Base-by-base conservation (phyloP, 805 yeast genomes). In the Blastobotrys chiropterorum region DNA sequence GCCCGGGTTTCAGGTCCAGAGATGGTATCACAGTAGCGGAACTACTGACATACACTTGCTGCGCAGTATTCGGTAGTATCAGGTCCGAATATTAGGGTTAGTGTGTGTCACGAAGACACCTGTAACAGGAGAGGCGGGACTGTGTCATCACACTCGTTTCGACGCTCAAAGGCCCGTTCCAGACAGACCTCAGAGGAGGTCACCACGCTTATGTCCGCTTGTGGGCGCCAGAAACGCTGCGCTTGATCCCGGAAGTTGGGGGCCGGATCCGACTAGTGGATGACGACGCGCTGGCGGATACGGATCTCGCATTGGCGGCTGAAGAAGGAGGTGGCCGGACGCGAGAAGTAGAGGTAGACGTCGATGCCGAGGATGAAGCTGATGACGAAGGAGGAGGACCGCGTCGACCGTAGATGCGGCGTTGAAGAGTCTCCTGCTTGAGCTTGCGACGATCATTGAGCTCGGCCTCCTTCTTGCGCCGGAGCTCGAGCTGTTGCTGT, bases 321-420 rank as follows among this genome's bases (percentile, higher is more conserved):
- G 48, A 31, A 5, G 22, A 14, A 6, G 19, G 8, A 8, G 43
- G 45, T 19, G 26, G 26, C 4, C 31, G 26, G 7, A n/a, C 19
- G 14, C 31, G 11, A 13, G 45, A 42, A 19, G 45, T 13, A 16
- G 45, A 42, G 3, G 45, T 3, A 8, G 48, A 38, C 14, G 48
- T 16, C 6, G 43, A 22, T 17, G 42, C 7, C 21, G 38, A 22
- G 13, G 47, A 21, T 7, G 47, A 30, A 4, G 39, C 46, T 14
- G 38, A 22, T 7, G 47, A 21, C 7, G 47, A 30, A 4, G 39
- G 30, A 7, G 16, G 30, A 11, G 46, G 21, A n/a, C 26, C 51
- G 2, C 53, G 47, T 13, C 53, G 43, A 13, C 59, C 59, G 39
- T 56, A 56, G n/a, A 56, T 44, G 7, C 58, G 16, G n/a, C 59